Percentiles rank a stretch among this genome's conserved stretches.
Conservation (phyloP, 2,329 filamentous ascomycete species). For the Ilyonectria mors-panacis region DNA sequence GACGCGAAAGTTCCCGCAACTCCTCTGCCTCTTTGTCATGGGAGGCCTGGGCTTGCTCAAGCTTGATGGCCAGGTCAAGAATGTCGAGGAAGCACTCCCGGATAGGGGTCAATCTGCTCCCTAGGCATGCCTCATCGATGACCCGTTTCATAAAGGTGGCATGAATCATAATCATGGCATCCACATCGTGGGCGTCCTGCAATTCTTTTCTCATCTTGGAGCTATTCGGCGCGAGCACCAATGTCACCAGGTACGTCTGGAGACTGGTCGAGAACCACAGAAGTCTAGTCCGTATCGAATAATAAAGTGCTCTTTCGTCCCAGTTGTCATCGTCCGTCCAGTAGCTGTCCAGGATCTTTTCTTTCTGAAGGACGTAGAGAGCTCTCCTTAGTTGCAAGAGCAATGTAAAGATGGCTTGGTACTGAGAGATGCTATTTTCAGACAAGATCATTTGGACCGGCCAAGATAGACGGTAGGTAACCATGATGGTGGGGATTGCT, state of each 20-base stretch:
- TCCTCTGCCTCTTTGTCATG: slow-evolving; percentile 54
- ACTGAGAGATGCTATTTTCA: slow-evolving; percentile 73
- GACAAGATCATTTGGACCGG: slow-evolving; percentile 81
- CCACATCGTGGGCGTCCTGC: slow-evolving; percentile 77
- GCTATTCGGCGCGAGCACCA: slow-evolving; percentile 77
- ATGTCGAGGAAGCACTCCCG: slow-evolving; percentile 80
- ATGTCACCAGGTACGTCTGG: slow-evolving; percentile 81
- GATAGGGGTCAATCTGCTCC: slow-evolving; percentile 78
- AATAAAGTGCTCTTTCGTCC: slow-evolving; percentile 66
- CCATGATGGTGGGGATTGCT: slow-evolving; percentile 72
- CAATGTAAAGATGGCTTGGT: slow-evolving; percentile 81
- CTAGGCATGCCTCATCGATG: slow-evolving; percentile 78
- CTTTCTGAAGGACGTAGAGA: slow-evolving; percentile 74
- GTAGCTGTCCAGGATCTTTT: slow-evolving; percentile 61
- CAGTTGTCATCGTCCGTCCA: slow-evolving; percentile 55
- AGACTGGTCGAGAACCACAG: slow-evolving; percentile 84
- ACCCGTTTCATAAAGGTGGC: slow-evolving; percentile 73
- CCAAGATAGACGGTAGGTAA: slow-evolving; percentile 79
- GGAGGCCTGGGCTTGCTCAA: slow-evolving; percentile 72
- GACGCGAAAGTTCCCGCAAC: slow-evolving; percentile 53
- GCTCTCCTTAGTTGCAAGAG: slow-evolving; percentile 84
- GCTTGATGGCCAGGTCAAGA: slow-evolving; percentile 80
- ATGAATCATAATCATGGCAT: slow-evolving; percentile 84
- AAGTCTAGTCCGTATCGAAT: slow-evolving; percentile 76
- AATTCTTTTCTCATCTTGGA: slow-evolving; percentile 71